Base-by-base conservation (phyloP, 441 rosid genomes). In the Mallotus repandus region DNA sequence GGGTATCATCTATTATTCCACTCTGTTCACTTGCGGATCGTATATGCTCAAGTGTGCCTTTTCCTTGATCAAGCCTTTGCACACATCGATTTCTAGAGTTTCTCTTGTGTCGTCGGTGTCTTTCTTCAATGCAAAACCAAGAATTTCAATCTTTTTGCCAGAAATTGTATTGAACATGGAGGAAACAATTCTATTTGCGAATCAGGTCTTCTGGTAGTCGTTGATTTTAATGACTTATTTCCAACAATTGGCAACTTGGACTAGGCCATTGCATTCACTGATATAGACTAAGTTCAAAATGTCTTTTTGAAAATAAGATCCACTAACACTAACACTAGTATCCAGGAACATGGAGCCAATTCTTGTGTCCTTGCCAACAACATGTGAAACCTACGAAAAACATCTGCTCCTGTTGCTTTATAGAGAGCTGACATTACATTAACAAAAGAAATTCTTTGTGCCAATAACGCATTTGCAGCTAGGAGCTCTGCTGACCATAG, bases 401-500 rank as follows among this genome's bases (percentile, higher is more conserved):
- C 91, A 79, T 90, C 86, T n/a, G 98, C 98, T 0, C 98, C 98
- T 1, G 98, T 92, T 50, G 92, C 89, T 76, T 92, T 96, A 67
- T 93, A 92, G 32, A 92, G 94, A 50, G 96, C 96, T 3, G 98
- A 92, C 93, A 91, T 91, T 12, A 97, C 94, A 70, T 92, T 92
- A 18, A 91, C 96, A 6, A 97, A 92, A 41, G 96, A 90, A 72
- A 92, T n/a, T n/a, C n/a, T n/a, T n/a, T n/a, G n/a, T n/a, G n/a
- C n/a, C n/a, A n/a, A n/a, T n/a, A n/a, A n/a, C 68, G 98, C 98
- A 50, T 92, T 92, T 45, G 98, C 94, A 8, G 96, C 96, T 11
- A 92, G 88, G 52, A 92, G 91, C 83, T 92, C 98, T 0, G 98
- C 98, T 0, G 98, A 91, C 97, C 98, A 92, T 32, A 92, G 97